Evolutionary conservation across 2,329 filamentous ascomycete species (phyloP), one percentile per base, ranked within the genome.

Genomic region (Zymoseptoria tritici): DNA sequence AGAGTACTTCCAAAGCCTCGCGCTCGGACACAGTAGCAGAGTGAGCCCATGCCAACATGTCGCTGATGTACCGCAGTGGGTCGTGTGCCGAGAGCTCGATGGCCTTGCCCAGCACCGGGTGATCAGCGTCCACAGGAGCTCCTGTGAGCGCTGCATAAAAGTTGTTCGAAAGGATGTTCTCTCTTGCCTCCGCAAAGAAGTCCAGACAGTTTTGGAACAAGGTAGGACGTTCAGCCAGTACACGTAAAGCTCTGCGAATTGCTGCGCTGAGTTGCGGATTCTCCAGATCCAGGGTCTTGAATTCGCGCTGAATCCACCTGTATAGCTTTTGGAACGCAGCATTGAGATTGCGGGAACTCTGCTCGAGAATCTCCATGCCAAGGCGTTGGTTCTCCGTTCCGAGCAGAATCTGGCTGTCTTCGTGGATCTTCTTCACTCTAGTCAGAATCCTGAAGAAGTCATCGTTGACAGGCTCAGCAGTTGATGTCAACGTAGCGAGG

Each of bases 1-100:
- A 99, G 0, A 99, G 79, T 1, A 91, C 85, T 73, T 97, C 93
- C 5, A 99, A 80, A 0, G 92, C 91, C 74, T 99, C 94, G 56
- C 90, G 84, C 74, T 99, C 94, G 31, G 93, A 95, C 0, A 99
- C 94, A 0, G 93, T 88, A 2, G 92, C 89, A 0, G 94, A 96
- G 73, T 99, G 94, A 5, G 89, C 86, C 94, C 94, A 99, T 4
- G 94, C 94, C 13, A 99, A 82, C 92, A 99, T 99, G 71, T 99
- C 94, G 57, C 94, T 91, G 2, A 95, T 86, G 73, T 97, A 97
- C 20, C 94, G 85, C 24, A 97, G 77, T 1, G 91, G 87, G 70
- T 99, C 94, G 72, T 97, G 93, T 0, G 94, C 93, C 9, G 87
- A 88, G 67, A 97, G 84, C 71, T 99, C 93, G 64, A 99, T 99